Evolutionary conservation across 2,329 filamentous ascomycete genomes (phyloP), one percentile per base, ranked within the genome.

Genomic region (Xylaria sp.): DNA sequence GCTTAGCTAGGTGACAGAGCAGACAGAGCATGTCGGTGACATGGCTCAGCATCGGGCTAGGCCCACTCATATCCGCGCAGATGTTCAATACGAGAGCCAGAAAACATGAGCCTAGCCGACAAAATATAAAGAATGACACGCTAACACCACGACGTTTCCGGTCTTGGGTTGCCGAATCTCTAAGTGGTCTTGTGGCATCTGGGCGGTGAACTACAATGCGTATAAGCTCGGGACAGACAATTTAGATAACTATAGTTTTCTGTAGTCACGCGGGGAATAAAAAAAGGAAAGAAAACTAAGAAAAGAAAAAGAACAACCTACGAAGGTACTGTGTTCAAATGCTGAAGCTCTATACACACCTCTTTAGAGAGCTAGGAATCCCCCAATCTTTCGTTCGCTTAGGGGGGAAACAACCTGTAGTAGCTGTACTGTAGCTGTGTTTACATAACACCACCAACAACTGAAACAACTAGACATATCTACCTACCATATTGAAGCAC

Each of bases 1-100:
- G 68, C 68, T 69, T 69, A 69, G 68, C 57, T 51, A 47, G 32
- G 47, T 30, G 47, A 32, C 32, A 45, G 53, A 59, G 36, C 14
- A 61, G 47, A 27, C 24, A 8, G 34, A 11, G 7, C 11, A 36
- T 8, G 47, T 48, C 34, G 19, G 53, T 48, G 45, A 61, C 19
- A 58, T 39, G 45, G 58, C 57, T 59, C 45, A 24, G 36, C 27
- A 21, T 21, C 24, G 1, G 12, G 32, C 39, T 14, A 14, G 63
- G 54, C 39, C 67, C 63, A 66, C 59, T 34, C 39, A 63, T 63
- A 63, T 56, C 63, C 21, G 58, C 19, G 54, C 50, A 17, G 19
- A 39, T 50, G 21, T 36, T 55, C 32, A 62, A 69, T 63, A 69
- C 67, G 67, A 69, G 67, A 47, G 51, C 19, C 19, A 34, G 57